A percentile compares a stretch with the other conserved stretches of the same genome.
phyloP scores from a whole-genome alignment of 805 yeast genomes.

The Pichia sporocuriosa region DNA sequence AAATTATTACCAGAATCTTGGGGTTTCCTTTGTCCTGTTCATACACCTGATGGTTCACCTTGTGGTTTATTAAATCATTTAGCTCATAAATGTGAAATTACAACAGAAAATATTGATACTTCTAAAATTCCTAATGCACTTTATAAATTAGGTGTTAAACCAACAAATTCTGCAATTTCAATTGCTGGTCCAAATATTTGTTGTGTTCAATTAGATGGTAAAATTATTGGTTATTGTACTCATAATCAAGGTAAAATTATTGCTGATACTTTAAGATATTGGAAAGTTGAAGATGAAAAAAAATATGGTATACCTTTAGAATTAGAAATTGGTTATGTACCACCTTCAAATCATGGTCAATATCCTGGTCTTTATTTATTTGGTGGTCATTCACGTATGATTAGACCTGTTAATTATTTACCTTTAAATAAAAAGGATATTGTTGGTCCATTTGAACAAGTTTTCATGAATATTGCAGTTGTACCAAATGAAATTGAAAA shows the following conservation, averaged over 20 bases:
- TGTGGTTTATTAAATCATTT: constrained; percentile 97
- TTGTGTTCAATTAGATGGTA: constrained; percentile 92
- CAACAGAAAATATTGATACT: constrained; percentile 72
- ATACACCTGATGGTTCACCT: constrained; percentile 99
- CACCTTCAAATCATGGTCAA: constrained; percentile 93
- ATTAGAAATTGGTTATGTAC: constrained; percentile 91
- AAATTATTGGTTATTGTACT: constrained; percentile 87
- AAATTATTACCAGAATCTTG: constrained; percentile 95
- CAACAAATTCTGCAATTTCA: constrained; percentile 62
- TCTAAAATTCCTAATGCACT: constrained; percentile 61
- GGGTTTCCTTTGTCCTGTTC: constrained; percentile 99
- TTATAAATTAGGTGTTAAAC: constrained; percentile 70
- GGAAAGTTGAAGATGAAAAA: constrained; percentile 75
- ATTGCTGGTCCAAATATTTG: constrained; percentile 79
- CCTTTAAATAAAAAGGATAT: constrained; percentile 79
- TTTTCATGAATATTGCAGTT: constrained; percentile 92
- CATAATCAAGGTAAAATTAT: constrained; percentile 81
- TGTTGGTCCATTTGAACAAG: constrained; percentile 97
- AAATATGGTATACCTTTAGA: constrained; percentile 70
- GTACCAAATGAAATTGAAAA: constrained; percentile 83
- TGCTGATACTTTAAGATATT: constrained; percentile 83
- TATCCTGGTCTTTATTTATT: constrained; percentile 92
- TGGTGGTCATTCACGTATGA: constrained; percentile 91
- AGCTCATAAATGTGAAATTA: constrained; percentile 87
- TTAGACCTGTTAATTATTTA: constrained; percentile 88